Evolutionary conservation across 805 yeast genomes (phyloP), one percentile per base, ranked within the genome.

Genomic region (Suhomyces sp.): DNA sequence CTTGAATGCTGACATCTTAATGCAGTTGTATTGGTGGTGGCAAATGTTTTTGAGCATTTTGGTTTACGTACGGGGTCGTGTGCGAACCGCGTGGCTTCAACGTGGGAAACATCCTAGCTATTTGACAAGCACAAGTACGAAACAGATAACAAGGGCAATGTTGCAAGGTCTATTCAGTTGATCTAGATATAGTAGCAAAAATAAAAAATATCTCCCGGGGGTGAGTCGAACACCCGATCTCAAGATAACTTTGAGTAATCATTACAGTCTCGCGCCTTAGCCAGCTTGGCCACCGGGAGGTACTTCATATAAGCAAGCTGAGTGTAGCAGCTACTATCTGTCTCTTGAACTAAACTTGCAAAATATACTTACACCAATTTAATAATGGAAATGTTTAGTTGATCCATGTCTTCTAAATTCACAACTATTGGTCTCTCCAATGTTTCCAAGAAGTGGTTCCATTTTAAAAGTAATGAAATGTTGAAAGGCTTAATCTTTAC

Each of bases 141-240:
- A 12, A 9, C 12, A 25, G 27, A 3, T 8, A 25, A 7, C 27
- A 25, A 25, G 3, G 20, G n/a, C 7, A 12, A 25, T 20, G 24
- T 17, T 2, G 35, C 21, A 19, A 39, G n/a, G 43, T 20, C 6
- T n/a, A n/a, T n/a, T n/a, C n/a, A 8, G 21, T 17, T 9, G 3
- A 17, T 1, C 20, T 10, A 15, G 13, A 13, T 12, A n/a, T n/a
- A n/a, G n/a, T 10, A 22, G n/a, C 27, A 13, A 7, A 43, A 15
- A 24, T 25, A 31, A 33, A 31, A 57, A 58, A 62, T 60, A 59
- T 71, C 76, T 71, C 76, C 76, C 65, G 75, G 75, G 76, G 73
- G 77, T 69, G 77, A 72, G 73, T 72, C 75, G 77, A 72, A 72
- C 77, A 69, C 77, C 74, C 76, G 76, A 72, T 72, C 77, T 72